Conservation (phyloP, 805 yeast genomes). For the Starmerella powellii region DNA sequence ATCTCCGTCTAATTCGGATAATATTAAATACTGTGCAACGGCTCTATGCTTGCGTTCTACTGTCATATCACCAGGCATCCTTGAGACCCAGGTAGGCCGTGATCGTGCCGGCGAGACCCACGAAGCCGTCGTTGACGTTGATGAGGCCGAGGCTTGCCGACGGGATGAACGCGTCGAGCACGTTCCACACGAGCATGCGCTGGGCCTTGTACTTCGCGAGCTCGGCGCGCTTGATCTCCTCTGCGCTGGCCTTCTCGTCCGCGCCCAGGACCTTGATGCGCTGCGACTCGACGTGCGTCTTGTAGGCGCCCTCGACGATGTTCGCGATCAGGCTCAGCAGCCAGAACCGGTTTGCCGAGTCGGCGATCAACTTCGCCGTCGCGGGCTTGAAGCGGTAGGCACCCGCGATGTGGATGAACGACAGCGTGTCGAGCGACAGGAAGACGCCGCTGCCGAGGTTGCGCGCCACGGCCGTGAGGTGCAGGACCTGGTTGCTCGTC, state of each 20-base stretch:
- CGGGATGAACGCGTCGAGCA: conserved; percentile 64
- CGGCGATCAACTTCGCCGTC: conserved; percentile 16
- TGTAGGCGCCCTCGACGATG: conserved; percentile 46
- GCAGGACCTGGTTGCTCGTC: conserved; percentile 47
- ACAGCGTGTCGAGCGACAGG: conserved; percentile 29
- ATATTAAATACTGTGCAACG: background rate
- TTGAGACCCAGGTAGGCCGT: conserved; percentile 67
- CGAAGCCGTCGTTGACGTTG: conserved; percentile 59
- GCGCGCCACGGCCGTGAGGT: conserved; percentile 32
- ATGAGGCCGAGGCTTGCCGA: conserved; percentile 51
- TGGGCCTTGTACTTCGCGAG: conserved; percentile 15
- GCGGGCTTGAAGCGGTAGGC: conserved; percentile 29
- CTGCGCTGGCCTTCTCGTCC: conserved; percentile 31
- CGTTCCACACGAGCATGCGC: conserved; percentile 52
- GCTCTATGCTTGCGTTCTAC: background rate
- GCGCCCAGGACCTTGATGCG: conserved; percentile 25
- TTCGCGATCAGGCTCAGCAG: conserved; percentile 55
- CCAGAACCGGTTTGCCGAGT: conserved; percentile 44
- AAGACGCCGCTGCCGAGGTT: conserved; percentile 30
- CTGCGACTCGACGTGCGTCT: conserved; percentile 35
- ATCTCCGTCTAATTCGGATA: too few relatives aligned
- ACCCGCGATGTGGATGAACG: conserved; percentile 26
- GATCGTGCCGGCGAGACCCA: conserved; percentile 73
- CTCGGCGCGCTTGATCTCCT: conserved; percentile 33
- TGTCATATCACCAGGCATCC: conserved; percentile 12